Evolutionary conservation across 306 rosid genomes (phyloP).

Genomic region (Lotus japonicus): DNA sequence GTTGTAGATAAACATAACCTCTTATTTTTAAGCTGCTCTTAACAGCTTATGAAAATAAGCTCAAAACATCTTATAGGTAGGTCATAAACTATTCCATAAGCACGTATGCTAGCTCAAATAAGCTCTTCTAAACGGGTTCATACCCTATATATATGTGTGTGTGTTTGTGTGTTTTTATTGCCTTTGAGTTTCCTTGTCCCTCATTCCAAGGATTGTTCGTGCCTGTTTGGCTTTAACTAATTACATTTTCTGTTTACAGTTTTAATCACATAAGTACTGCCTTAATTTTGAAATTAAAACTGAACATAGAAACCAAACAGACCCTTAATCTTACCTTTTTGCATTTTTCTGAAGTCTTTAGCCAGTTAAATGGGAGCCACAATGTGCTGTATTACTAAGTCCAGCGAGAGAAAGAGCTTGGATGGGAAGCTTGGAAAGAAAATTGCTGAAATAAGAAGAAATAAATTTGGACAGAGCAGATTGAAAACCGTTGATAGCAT

Average conservation of each 20-base stretch:
- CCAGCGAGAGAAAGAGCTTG: constrained; percentile 49
- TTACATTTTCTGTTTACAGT: no score
- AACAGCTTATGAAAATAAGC: no score
- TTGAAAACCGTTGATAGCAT: constrained; percentile 70
- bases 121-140: no score
- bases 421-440: constrained; percentile 61
- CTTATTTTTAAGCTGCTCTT: no score
- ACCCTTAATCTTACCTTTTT: neutral
- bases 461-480: constrained; percentile 30
- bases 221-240: no score
- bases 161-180: neutral
- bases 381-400: constrained; percentile 34
- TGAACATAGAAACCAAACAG: no score
- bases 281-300: no score
- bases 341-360: constrained; percentile 29
- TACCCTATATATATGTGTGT: neutral
- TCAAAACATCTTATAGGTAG: no score
- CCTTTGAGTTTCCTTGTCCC: constrained; percentile 10
- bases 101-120: no score
- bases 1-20: no score
- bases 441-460: constrained; percentile 55
- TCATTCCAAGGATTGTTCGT: constrained; percentile 35
- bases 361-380: constrained; percentile 51
- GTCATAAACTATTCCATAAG: no score
- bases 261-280: no score